Evolutionary conservation across 176 grass and related monocot genomes (phyloP).

Genomic region (Phoenix roebelenii): DNA sequence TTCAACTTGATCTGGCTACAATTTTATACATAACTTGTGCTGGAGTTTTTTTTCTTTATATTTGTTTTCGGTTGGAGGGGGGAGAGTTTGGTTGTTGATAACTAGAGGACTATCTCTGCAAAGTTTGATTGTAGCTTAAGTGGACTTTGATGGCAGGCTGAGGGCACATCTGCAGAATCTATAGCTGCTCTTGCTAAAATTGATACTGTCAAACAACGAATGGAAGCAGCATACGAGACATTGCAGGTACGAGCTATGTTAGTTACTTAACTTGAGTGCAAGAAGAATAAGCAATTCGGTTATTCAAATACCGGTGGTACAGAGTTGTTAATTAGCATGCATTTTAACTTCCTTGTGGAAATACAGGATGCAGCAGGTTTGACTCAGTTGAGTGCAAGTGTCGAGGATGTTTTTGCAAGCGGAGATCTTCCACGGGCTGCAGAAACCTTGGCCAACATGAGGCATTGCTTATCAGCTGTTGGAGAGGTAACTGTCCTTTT

Average conservation of each 20-base stretch:
- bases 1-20: too few species aligned
- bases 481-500: slow-evolving; percentile 46
- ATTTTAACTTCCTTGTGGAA: too few species aligned
- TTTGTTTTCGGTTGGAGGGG: too few species aligned
- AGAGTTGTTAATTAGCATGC: too few species aligned
- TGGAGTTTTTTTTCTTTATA: too few species aligned
- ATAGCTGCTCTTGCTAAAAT: slow-evolving; percentile 81
- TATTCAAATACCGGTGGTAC: too few species aligned
- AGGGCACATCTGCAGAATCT: slow-evolving; percentile 92
- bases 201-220: slow-evolving; percentile 90
- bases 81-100: too few species aligned
- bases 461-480: slow-evolving; percentile 99
- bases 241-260: slow-evolving; percentile 20
- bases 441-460: slow-evolving; percentile 96
- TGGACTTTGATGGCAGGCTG: slow-evolving; percentile 21
- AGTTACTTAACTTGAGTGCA: too few species aligned
- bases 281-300: too few species aligned
- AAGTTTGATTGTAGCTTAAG: too few species aligned
- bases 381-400: slow-evolving; percentile 86
- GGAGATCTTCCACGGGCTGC: slow-evolving; percentile 87
- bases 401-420: slow-evolving; percentile 99
- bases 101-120: too few species aligned
- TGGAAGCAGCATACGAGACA: slow-evolving; percentile 89
- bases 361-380: slow-evolving; percentile 87
- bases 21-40: too few species aligned